Evolutionary conservation across 345 rosid species (phyloP), one percentile per base, ranked within the genome.

Genomic region (Rubroshorea leprosula): DNA sequence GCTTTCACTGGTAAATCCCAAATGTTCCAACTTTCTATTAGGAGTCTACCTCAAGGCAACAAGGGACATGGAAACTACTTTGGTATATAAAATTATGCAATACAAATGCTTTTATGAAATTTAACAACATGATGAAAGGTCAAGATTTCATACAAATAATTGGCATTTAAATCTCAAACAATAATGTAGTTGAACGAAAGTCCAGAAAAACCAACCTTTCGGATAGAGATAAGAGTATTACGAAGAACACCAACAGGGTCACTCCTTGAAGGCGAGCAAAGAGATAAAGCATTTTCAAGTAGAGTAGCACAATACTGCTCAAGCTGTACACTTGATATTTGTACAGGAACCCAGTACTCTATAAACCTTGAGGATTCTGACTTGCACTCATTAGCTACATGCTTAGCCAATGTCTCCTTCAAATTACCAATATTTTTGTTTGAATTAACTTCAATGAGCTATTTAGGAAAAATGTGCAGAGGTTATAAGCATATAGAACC

Each of bases 271-370:
- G 73, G 58, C 59, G 87, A 83, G 64, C 83, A 66, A 61, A 93
- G 96, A 18, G 70, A 51, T 43, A 74, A 63, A 25, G 79, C 71
- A 18, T 85, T 80, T 49, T 81, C 71, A 60, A 85, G 69, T 65
- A 89, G 74, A 61, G 77, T 74, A 68, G 73, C 73, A 79, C 99
- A 93, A 70, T 93, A 93, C 73, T 83, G 89, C 79, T 93, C 97
- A 48, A 89, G 84, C 74, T 93, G 99, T 70, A 87, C 72, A 65
- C 75, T 59, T 39, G 97, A 89, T 71, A 93, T 66, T 68, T 75
- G 79, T 38, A 78, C 87, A 46, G 99, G 99, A 65, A 93, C 85
- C 99, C 97, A 89, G 58, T 80, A 89, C 79, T 93, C 99, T 5
- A 64, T 54, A 76, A 84, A 81, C 72, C 77, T 68, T 25, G 83